Conservation (phyloP, 371 early-diverging fungal genomes). For the Capillidium heterosporum region DNA sequence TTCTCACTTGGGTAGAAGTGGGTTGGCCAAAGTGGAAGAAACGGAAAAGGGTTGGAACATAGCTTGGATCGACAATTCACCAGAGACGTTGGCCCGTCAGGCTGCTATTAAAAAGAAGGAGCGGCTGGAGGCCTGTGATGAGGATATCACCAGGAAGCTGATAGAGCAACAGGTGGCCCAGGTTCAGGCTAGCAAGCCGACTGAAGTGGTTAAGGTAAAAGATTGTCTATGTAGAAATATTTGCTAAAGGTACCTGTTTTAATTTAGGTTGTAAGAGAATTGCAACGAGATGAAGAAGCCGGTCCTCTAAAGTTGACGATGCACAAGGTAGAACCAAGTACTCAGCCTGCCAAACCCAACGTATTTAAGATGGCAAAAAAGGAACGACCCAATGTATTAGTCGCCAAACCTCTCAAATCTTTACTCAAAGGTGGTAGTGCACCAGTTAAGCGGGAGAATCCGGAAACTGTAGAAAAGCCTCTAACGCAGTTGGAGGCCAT, state of each 20-base stretch:
- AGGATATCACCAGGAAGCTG: slow-evolving; percentile 56
- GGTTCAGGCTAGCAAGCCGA: slow-evolving; percentile 20
- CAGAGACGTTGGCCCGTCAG: slow-evolving; percentile 59
- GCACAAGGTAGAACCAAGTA: background rate
- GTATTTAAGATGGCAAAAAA: background rate
- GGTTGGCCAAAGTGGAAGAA: slow-evolving; percentile 72
- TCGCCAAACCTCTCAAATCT: background rate
- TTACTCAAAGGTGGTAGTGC: background rate
- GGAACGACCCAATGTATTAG: background rate
- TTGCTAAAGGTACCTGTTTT: background rate
- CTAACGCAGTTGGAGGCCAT: background rate
- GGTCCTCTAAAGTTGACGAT: background rate
- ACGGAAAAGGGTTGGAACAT: slow-evolving; percentile 80
- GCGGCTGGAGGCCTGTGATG: slow-evolving; percentile 57
- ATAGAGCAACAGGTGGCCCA: slow-evolving; percentile 66
- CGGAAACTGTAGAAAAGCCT: background rate
- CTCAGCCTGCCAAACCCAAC: background rate
- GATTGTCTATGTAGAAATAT: slow-evolving; percentile 14
- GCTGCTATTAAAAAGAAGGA: slow-evolving; percentile 74
- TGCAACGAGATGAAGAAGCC: background rate
- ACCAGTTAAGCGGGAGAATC: background rate
- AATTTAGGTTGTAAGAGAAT: background rate
- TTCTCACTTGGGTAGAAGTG: slow-evolving; percentile 65
- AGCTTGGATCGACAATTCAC: slow-evolving; percentile 79
- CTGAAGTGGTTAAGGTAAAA: slow-evolving; percentile 20